phyloP scores from a whole-genome alignment of 495 filamentous ascomycete genomes.

The Talaromyces thailandensis region DNA sequence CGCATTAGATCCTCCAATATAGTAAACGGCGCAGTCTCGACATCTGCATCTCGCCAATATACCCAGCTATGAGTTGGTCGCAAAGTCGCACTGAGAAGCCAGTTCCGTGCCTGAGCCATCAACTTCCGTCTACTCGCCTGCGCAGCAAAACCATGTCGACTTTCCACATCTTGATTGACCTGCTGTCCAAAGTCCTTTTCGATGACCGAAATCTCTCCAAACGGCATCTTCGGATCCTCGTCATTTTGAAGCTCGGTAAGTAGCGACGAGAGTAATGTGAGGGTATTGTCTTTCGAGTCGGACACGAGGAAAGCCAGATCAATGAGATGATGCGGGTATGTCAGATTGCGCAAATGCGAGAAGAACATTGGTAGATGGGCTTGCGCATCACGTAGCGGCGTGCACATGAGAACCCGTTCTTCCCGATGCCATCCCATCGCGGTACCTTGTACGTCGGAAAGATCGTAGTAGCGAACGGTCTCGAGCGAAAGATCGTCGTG shows the following conservation, averaged over 20 bases:
- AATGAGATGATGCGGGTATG: conserved; percentile 93
- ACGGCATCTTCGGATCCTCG: conserved; percentile 67
- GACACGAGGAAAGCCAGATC: conserved; percentile 96
- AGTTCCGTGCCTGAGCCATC: conserved; percentile 98
- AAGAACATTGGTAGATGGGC: conserved; percentile 98
- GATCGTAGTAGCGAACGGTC: conserved; percentile 94
- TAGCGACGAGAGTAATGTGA: conserved; percentile 62
- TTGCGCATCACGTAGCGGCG: conserved; percentile 87
- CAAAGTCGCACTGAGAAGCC: conserved; percentile 88
- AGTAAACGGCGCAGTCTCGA: conserved; percentile 91
- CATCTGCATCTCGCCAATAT: conserved; percentile 98
- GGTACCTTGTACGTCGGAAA: conserved; percentile 81
- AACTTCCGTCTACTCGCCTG: conserved; percentile 89
- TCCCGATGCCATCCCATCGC: conserved; percentile 89
- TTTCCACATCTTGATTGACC: conserved; percentile 96
- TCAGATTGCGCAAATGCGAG: conserved; percentile 88
- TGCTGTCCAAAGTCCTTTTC: conserved; percentile 99
- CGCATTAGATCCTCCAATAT: conserved; percentile 98
- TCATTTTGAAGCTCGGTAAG: conserved; percentile 76
- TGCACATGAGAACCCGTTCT: conserved; percentile 91
- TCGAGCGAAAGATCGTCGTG: conserved; percentile 69
- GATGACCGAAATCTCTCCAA: conserved; percentile 93
- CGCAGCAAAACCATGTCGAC: conserved; percentile 93
- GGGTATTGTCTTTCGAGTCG: conserved; percentile 88
- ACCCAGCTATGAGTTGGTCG: conserved; percentile 98